phyloP scores from a whole-genome alignment of 768 basidiomycete genomes.

The Paxillus ammoniavirescens region DNA sequence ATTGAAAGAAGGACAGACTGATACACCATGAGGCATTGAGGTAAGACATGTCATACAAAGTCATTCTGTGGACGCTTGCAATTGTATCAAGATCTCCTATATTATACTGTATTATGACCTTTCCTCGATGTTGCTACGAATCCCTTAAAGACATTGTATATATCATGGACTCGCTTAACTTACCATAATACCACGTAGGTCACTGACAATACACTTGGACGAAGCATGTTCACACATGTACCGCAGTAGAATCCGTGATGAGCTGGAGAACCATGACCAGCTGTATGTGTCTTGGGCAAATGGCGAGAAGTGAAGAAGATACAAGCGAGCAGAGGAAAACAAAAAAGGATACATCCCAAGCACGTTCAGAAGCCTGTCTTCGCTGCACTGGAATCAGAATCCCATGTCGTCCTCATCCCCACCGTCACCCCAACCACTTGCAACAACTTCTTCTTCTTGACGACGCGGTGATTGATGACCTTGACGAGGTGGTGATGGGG shows the following conservation, averaged over 20 bases:
- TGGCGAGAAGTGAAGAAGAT: slow-evolving; percentile 11
- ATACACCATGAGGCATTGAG: neutral
- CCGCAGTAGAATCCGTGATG: neutral
- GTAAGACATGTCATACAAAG: neutral
- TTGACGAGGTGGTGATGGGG: slow-evolving; percentile 9
- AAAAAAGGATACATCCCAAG: slow-evolving; percentile 1
- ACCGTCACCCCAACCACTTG: slow-evolving; percentile 68
- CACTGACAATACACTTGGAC: neutral
- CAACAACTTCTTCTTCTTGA: slow-evolving; percentile 61
- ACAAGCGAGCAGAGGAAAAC: slow-evolving; percentile 12
- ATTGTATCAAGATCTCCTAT: slow-evolving; percentile 3
- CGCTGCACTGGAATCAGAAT: slow-evolving; percentile 36
- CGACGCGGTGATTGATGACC: slow-evolving; percentile 31
- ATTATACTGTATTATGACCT: neutral
- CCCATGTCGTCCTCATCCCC: slow-evolving; percentile 76
- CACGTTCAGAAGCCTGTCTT: slow-evolving; percentile 1
- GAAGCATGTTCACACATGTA: neutral
- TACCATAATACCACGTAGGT: neutral
- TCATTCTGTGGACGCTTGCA: neutral
- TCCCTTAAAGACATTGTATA: neutral
- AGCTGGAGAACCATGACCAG: slow-evolving; percentile 11
- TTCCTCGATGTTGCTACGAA: slow-evolving; percentile 2
- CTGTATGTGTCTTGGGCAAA: slow-evolving; percentile 10
- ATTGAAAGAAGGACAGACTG: neutral
- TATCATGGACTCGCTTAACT: neutral